Conservation (phyloP, 805 yeast species). For the Wickerhamiella siamensis region DNA sequence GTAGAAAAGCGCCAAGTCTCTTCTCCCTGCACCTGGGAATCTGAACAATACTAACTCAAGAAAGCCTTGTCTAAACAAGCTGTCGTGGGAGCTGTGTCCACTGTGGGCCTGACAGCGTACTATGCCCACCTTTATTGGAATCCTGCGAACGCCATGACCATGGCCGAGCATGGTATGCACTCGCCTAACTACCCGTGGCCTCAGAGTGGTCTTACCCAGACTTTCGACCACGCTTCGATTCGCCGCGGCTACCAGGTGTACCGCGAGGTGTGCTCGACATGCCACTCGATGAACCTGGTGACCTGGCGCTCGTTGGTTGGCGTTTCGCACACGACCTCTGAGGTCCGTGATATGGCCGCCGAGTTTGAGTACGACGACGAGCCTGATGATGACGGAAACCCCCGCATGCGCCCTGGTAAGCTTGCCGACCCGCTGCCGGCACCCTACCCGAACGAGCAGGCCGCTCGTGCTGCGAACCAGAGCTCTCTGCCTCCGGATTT, state of each 20-base stretch:
- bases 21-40: not conserved
- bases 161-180: conserved; percentile 97
- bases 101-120: conserved; percentile 64
- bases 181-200: conserved; percentile 90
- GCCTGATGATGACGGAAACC: conserved; percentile 92
- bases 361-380: conserved; percentile 96
- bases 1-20: too few relatives aligned
- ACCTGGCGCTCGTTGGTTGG: conserved; percentile 98
- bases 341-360: conserved; percentile 86
- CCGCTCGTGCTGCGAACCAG: conserved; percentile 98
- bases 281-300: conserved; percentile 91
- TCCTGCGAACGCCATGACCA: conserved; percentile 92
- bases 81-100: conserved; percentile 40
- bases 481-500: conserved; percentile 98
- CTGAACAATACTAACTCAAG: conserved; percentile 6
- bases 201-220: conserved; percentile 50
- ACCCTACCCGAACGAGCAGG: conserved; percentile 96
- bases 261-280: conserved; percentile 97
- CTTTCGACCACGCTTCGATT: conserved; percentile 88
- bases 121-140: conserved; percentile 67
- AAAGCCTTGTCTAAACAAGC: conserved; percentile 24
- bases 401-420: conserved; percentile 96
- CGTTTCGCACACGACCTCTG: conserved; percentile 82
- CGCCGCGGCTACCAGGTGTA: conserved; percentile 99
- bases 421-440: conserved; percentile 89